These are phyloP conservation scores for Irpex sp. DNA, from an alignment of 1,284 basidiomycete species.

Conservation along the genomic window DNA sequence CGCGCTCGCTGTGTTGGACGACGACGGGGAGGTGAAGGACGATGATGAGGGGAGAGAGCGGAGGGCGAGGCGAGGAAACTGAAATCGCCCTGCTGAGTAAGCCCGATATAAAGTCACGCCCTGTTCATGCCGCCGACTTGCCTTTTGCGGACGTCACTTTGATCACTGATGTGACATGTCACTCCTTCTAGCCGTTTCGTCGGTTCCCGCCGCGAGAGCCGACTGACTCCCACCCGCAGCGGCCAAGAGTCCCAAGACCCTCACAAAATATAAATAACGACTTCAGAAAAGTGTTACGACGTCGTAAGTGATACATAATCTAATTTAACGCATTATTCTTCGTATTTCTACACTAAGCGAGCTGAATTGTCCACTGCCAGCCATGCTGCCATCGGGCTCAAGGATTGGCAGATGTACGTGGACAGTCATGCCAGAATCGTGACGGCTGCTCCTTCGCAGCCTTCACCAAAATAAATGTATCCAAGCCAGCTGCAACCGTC, in stretches of 20 bases:
- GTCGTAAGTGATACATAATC: too few species aligned
- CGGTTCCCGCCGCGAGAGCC: not conserved
- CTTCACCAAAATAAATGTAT: too few species aligned
- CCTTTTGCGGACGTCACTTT: not conserved
- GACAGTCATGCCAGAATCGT: too few species aligned
- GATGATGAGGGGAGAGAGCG: conserved; percentile 2
- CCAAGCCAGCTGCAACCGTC: too few species aligned
- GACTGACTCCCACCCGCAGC: not conserved
- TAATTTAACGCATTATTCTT: too few species aligned
- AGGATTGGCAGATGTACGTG: too few species aligned
- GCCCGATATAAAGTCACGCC: conserved; percentile 4
- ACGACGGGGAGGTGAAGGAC: not conserved
- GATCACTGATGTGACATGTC: not conserved
- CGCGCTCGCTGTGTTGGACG: conserved; percentile 3
- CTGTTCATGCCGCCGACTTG: not conserved
- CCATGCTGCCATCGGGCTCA: too few species aligned
- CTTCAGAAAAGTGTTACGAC: too few species aligned
- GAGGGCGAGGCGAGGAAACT: conserved; percentile 1
- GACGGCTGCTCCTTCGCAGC: too few species aligned
- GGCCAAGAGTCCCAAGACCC: not conserved
- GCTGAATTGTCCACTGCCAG: too few species aligned
- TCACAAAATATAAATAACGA: not conserved
- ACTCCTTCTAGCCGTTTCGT: not conserved
- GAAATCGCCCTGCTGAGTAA: not conserved
- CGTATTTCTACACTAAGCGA: too few species aligned